A percentile compares a stretch with the other conserved stretches of the same genome.
phyloP scores from a whole-genome alignment of 129 eudicot species.

The Artemisia tridentata region DNA sequence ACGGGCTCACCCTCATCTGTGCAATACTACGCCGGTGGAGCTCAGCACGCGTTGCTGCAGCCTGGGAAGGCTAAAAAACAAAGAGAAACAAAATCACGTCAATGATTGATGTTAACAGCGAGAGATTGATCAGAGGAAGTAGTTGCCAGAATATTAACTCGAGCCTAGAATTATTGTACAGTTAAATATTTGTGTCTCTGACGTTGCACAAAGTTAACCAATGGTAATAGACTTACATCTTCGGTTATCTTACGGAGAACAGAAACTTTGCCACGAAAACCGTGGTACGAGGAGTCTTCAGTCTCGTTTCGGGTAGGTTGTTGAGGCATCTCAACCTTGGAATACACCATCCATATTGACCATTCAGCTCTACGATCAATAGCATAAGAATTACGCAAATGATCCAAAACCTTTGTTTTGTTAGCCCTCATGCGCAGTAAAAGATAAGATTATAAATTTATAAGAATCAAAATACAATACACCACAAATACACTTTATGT shows the following conservation, averaged over 20 bases:
- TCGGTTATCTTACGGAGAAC: constrained; percentile 61
- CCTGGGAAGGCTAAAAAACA: constrained; percentile 76
- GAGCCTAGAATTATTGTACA: not conserved
- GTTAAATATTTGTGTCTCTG: not conserved
- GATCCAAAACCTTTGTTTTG: constrained; percentile 62
- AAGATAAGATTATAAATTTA: constrained; percentile 18
- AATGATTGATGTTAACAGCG: constrained; percentile 3
- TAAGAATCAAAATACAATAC: constrained; percentile 15
- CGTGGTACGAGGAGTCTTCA: constrained; percentile 49
- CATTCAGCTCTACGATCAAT: constrained; percentile 91
- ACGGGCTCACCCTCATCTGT: constrained; percentile 85
- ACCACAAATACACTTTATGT: not conserved
- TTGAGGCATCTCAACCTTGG: constrained; percentile 94
- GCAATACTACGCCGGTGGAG: constrained; percentile 97
- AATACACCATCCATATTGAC: constrained; percentile 99
- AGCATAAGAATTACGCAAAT: constrained; percentile 75
- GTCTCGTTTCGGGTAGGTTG: constrained; percentile 65
- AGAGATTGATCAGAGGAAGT: constrained; percentile 9
- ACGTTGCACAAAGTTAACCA: constrained; percentile 9
- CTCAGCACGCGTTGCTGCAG: constrained; percentile 94
- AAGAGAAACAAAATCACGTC: constrained; percentile 11
- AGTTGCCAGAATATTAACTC: not conserved
- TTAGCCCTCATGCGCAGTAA: constrained; percentile 53
- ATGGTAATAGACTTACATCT: constrained; percentile 57
- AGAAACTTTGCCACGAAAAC: constrained; percentile 56